A percentile compares a stretch with the other conserved stretches of the same genome.
Conservation (phyloP, 2,329 filamentous ascomycete species). For the Ceratocystis diversiconidia region DNA sequence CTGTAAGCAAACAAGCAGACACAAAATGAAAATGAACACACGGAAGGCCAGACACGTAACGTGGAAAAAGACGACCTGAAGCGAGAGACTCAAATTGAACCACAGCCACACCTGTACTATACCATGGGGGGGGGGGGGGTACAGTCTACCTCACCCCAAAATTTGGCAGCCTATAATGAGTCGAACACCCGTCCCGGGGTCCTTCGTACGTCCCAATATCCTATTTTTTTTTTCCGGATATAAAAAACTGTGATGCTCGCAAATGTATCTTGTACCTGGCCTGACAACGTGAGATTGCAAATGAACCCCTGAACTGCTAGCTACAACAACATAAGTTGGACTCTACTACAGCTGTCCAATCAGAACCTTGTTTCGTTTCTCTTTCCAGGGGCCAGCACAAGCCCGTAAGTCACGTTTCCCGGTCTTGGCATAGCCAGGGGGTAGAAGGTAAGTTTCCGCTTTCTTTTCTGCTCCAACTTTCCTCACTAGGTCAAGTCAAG, state of each 20-base stretch:
- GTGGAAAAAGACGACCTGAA: background rate
- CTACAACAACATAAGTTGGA: background rate
- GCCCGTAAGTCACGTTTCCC: background rate
- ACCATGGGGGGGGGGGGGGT: background rate
- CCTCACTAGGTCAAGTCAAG: background rate
- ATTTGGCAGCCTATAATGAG: background rate
- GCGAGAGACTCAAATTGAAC: background rate
- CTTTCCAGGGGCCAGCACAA: background rate
- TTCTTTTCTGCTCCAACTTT: background rate
- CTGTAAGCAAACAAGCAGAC: background rate
- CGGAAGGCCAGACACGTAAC: background rate
- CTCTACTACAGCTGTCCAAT: background rate
- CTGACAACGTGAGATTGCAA: constrained; percentile 1
- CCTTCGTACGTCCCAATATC: too few relatives aligned
- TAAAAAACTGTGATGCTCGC: background rate
- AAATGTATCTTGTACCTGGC: background rate
- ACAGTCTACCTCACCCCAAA: background rate
- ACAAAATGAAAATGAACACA: background rate
- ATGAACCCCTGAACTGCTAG: background rate
- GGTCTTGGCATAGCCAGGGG: background rate
- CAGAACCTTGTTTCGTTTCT: constrained; percentile 5
- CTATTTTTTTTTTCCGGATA: too few relatives aligned
- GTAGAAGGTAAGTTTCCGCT: background rate
- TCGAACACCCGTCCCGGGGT: background rate
- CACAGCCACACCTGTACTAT: background rate